phyloP scores from a whole-genome alignment of 2,329 filamentous ascomycete species.

The Pyrenophora tritici-repentis region DNA sequence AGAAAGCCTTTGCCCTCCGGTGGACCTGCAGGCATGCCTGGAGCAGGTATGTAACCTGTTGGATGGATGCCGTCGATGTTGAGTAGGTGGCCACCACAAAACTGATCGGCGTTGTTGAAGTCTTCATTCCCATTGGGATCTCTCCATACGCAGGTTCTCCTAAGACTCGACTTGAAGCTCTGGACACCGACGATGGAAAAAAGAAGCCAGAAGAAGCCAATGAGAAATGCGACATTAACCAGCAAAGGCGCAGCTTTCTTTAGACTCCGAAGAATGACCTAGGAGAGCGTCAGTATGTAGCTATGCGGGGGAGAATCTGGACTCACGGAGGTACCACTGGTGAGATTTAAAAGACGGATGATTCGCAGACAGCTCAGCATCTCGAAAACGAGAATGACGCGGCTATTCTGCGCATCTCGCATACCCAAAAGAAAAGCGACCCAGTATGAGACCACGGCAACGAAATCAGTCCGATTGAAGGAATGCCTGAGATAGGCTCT shows the following conservation, averaged over 20 bases:
- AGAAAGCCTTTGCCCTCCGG: constrained; percentile 76
- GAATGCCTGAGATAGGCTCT: constrained; percentile 92
- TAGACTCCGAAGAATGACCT: constrained; percentile 91
- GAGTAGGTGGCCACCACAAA: constrained; percentile 83
- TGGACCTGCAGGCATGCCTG: constrained; percentile 47
- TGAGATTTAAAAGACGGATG: constrained; percentile 84
- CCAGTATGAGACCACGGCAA: constrained; percentile 96
- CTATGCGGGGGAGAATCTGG: neutral
- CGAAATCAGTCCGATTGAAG: constrained; percentile 93
- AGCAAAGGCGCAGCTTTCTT: constrained; percentile 94
- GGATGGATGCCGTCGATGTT: constrained; percentile 51
- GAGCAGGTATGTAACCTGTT: constrained; percentile 69
- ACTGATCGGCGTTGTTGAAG: constrained; percentile 66
- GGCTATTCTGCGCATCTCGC: constrained; percentile 67
- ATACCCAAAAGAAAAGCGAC: constrained; percentile 78
- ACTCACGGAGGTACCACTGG: constrained; percentile 85
- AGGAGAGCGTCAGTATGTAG: constrained; percentile 13
- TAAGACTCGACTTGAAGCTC: constrained; percentile 70
- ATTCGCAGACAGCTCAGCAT: constrained; percentile 98
- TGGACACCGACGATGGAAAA: constrained; percentile 98
- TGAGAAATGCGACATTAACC: constrained; percentile 89
- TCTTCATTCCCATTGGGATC: constrained; percentile 55
- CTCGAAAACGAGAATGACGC: constrained; percentile 85
- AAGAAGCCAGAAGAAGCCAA: constrained; percentile 95
- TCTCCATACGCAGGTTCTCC: constrained; percentile 58